Conservation (phyloP, 352 stramenopile genomes). For the Phytophthora tubulina region DNA sequence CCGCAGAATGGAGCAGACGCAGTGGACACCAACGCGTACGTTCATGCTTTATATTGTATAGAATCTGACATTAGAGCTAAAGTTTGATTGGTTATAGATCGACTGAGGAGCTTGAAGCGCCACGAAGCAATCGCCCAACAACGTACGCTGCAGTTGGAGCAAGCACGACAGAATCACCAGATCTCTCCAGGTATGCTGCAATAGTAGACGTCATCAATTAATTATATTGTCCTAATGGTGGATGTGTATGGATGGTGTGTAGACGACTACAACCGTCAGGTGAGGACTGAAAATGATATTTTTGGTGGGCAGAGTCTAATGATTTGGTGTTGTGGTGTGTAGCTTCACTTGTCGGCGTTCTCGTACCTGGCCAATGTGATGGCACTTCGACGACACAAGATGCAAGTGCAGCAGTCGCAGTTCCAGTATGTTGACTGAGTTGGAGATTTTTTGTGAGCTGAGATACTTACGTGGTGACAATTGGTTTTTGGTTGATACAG, state of each 20-base stretch:
- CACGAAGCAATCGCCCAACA: conserved; percentile 49
- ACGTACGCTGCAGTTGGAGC: conserved; percentile 51
- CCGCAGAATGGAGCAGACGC: conserved; percentile 17
- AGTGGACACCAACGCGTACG: conserved; percentile 11
- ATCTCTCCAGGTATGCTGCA: conserved; percentile 47
- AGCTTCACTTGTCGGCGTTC: conserved; percentile 64
- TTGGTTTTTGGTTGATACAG: conserved; percentile 19
- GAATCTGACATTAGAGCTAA: neutral
- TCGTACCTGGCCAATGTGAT: conserved; percentile 66
- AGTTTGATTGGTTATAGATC: conserved; percentile 1
- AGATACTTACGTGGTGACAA: neutral
- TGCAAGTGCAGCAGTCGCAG: conserved; percentile 38
- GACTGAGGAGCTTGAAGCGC: conserved; percentile 23
- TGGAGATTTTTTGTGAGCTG: neutral
- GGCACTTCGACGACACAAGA: conserved; percentile 56
- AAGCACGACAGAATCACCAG: conserved; percentile 50
- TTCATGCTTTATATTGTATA: neutral
- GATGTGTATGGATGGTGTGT: neutral
- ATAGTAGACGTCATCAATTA: neutral
- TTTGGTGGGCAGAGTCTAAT: neutral
- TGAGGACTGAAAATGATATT: conserved; percentile 3
- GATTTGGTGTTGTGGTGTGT: neutral
- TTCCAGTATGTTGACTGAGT: conserved; percentile 33
- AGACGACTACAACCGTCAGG: conserved; percentile 67
- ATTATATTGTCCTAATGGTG: neutral